A percentile compares a stretch with the other conserved stretches of the same genome.
Evolutionary conservation across 352 stramenopile genomes (phyloP).

Genomic region (Phytophthora citrophthora): DNA sequence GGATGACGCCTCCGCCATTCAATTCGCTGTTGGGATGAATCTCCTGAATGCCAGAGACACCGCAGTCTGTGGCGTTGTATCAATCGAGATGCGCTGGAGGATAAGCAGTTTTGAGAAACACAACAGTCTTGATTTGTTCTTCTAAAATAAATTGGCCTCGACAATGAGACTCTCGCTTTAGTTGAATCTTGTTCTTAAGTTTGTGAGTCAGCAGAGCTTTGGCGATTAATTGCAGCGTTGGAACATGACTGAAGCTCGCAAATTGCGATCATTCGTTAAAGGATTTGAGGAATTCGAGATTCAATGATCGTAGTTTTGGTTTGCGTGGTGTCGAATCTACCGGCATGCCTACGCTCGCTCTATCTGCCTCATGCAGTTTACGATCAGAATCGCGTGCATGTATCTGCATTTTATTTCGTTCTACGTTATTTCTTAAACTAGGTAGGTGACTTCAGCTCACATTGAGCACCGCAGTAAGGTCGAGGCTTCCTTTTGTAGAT

Average conservation of each 20-base stretch:
- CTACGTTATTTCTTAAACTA: neutral
- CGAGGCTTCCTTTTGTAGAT: constrained; percentile 25
- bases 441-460: constrained; percentile 4
- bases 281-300: constrained; percentile 4
- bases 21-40: constrained; percentile 9
- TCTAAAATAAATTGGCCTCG: no score
- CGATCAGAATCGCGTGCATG: neutral
- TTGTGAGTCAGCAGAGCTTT: neutral
- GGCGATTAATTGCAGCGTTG: neutral
- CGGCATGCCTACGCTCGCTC: no score
- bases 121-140: neutral
- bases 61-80: constrained; percentile 11
- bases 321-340: no score
- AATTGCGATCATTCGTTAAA: neutral
- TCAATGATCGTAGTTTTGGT: no score
- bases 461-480: constrained; percentile 36
- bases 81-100: constrained; percentile 9
- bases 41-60: constrained; percentile 23
- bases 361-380: no score
- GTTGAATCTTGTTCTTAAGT: neutral
- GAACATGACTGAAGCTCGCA: neutral
- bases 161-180: neutral
- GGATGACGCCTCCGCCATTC: constrained; percentile 11
- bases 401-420: neutral
- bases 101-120: constrained; percentile 10